Base-by-base conservation (phyloP, 164 flowering plant species). In the Piper betle region DNA sequence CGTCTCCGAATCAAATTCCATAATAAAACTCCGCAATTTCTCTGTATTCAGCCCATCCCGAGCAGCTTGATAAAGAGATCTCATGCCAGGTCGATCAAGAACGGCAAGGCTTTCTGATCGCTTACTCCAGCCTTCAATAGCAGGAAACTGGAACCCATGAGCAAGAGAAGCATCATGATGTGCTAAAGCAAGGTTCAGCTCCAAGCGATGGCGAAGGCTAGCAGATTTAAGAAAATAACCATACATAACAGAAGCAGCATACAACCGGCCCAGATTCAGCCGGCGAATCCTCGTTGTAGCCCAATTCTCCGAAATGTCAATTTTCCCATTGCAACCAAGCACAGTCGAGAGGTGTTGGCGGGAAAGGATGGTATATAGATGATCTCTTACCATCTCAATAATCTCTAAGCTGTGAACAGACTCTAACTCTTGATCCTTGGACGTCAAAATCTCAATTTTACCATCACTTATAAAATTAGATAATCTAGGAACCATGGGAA, bases 151-250 rank as follows among this genome's bases (percentile, higher is more conserved):
- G 20, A 60, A 53, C 48, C 64, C 58, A 39, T 52, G 65, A 43
- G 61, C 58, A 19, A 69, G 62, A 43, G 66, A 67, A 64, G 69
- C 58, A 52, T 69, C 74, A 37, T 62, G 53, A 56, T 66, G 41
- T 18, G 67, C 52, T 55, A 60, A 56, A 39, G 73, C 41, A 16
- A 86, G 74, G 61, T 68, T 72, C 41, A 39, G 59, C 48, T 89
- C 94, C n/a, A 92, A 64, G 42, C 60, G 61, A 72, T 80, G 78
- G 72, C 93, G 81, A 56, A 76, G 65, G 6, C 79, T 68, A 12
- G 86, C 96, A 59, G 93, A 84, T 66, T 82, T 84, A 52, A 92
- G 64, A 67, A 89, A 87, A 75, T 89, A 92, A 20, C 97, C 96
- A 60, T 83, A 92, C 52, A 84, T 72, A 63, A 89, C 71, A 10